These are phyloP conservation scores for Russula earlei DNA, from an alignment of 768 basidiomycete species.

Conservation along the genomic window DNA sequence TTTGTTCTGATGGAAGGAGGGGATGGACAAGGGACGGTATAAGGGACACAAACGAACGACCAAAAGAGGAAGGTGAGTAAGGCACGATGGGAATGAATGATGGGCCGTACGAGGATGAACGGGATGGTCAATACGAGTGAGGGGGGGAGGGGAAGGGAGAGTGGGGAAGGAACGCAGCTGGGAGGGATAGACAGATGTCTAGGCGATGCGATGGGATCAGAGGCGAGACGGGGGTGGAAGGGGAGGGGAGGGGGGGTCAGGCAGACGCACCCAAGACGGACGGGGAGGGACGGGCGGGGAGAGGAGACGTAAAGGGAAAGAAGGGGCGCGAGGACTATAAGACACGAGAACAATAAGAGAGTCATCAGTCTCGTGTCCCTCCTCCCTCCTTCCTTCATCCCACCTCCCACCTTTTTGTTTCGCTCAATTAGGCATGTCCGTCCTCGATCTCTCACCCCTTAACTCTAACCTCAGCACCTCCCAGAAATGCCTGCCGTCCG, in stretches of 20 bases:
- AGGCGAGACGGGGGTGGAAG: too few species aligned
- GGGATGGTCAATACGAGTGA: not conserved
- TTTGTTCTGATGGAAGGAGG: constrained; percentile 16
- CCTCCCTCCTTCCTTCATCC: not conserved
- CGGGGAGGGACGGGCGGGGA: not conserved
- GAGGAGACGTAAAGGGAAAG: not conserved
- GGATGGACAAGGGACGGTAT: not conserved
- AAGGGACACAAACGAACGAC: constrained; percentile 6
- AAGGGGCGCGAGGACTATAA: constrained; percentile 6
- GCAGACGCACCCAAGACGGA: too few species aligned
- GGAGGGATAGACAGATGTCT: not conserved
- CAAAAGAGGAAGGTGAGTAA: constrained; percentile 6
- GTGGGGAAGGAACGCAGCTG: too few species aligned
- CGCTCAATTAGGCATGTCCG: constrained; percentile 18
- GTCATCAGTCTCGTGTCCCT: not conserved
- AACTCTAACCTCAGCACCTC: not conserved
- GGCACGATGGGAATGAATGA: not conserved
- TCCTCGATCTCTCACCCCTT: not conserved
- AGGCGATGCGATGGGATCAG: not conserved
- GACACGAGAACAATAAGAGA: constrained; percentile 18
- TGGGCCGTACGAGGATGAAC: too few species aligned
- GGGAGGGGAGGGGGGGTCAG: not conserved
- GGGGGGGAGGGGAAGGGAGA: not conserved
- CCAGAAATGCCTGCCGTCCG: constrained; percentile 19
- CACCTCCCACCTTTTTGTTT: constrained; percentile 15